Evolutionary conservation across 495 filamentous ascomycete genomes (phyloP), one percentile per base, ranked within the genome.

Genomic region (Penicillium parvum): DNA sequence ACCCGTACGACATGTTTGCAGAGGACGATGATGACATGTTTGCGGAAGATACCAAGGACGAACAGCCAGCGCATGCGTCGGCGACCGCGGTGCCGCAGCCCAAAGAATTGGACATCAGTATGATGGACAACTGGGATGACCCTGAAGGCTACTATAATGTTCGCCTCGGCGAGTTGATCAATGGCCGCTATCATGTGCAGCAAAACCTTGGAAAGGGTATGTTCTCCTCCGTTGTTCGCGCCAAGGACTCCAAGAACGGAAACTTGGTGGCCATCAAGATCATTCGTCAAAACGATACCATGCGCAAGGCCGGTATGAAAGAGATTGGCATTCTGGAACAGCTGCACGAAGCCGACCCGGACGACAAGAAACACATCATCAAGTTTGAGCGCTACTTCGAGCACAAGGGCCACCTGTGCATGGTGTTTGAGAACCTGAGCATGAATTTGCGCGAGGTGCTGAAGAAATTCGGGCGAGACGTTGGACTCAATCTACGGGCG

Each of bases 1-100:
- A 79, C 42, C 78, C 87, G 9, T 90, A 90, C 63, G 94, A 98
- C 61, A 98, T 97, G 91, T 97, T 97, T 62, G 88, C 87, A 12
- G 87, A 92, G 29, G 86, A 89, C 40, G 86, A 88, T 44, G 86
- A 94, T 45, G 86, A 92, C 58, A 90, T 94, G 75, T 94, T 94
- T 65, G 87, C 82, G 5, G 81, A 81, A 43, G 71, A 75, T n/a
- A 59, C 63, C 4, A 71, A 76, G 15, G 71, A 72, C 15, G 55
- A 62, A 12, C 64, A 68, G 27, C 55, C 72, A 1, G 50, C 63
- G 9, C 56, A 67, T 38, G 57, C 70, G n/a, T 66, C 72, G 25
- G 56, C 68, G 10, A 74, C 77, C 35, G 61, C 66, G 23, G 65
- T 79, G 29, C 73, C 79, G 40, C 64, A 83, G 57, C 65, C 76